Conservation (phyloP, 2,329 filamentous ascomycete species). For the Seiridium cupressi region DNA sequence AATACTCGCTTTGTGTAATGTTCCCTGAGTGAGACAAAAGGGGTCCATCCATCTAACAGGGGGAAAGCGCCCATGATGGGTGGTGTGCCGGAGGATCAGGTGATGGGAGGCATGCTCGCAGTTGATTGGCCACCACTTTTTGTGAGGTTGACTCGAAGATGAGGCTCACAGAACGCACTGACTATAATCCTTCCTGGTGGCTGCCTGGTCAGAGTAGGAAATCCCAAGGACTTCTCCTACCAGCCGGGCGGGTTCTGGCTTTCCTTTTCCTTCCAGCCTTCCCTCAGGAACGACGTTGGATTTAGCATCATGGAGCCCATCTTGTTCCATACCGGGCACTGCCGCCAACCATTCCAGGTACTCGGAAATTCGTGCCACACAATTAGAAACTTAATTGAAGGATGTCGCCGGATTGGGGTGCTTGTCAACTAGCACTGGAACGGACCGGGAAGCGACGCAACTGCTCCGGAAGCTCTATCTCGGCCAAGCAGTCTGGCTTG, state of each 20-base stretch:
- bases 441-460: too few relatives aligned
- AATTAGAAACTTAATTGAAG: too few relatives aligned
- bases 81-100: neutral
- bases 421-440: too few relatives aligned
- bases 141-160: slow-evolving; percentile 1
- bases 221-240: neutral
- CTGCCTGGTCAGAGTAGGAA: neutral
- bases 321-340: neutral
- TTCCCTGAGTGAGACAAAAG: too few relatives aligned
- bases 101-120: neutral
- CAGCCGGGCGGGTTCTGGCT: neutral
- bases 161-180: slow-evolving; percentile 4
- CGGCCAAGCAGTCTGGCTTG: too few relatives aligned
- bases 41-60: too few relatives aligned
- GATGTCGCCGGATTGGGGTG: too few relatives aligned
- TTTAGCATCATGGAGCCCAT: neutral
- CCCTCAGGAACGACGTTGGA: neutral
- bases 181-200: neutral
- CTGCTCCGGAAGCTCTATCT: too few relatives aligned
- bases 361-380: neutral
- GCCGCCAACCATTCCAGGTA: neutral
- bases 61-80: too few relatives aligned
- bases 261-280: neutral
- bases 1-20: too few relatives aligned
- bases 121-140: neutral